Conservation (phyloP, 176 grass and related monocot genomes). For the Alopecurus myosuroides region DNA sequence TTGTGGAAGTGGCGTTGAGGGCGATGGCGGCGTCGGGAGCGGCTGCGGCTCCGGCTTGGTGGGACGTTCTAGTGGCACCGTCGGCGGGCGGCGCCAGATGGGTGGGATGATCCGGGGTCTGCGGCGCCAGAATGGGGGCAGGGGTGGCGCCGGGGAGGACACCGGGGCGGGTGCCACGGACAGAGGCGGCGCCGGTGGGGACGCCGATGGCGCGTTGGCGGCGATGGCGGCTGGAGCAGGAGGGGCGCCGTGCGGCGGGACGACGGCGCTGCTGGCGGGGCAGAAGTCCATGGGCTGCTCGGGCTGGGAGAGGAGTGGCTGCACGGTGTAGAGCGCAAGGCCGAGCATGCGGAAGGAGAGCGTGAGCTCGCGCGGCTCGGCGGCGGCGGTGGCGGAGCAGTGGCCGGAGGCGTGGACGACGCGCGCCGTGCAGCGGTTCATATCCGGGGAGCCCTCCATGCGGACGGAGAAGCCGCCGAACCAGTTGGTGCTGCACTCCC, state of each 20-base stretch:
- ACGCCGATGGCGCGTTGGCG: background rate
- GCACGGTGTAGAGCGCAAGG: constrained; percentile 60
- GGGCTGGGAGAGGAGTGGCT: constrained; percentile 64
- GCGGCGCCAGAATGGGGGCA: constrained; percentile 22
- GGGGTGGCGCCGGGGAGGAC: background rate
- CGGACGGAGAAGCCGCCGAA: constrained; percentile 63
- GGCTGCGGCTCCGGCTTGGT: background rate
- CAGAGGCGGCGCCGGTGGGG: background rate
- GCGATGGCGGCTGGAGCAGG: no score
- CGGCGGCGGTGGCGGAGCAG: constrained; percentile 32
- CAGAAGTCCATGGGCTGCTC: constrained; percentile 54
- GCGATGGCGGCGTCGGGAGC: background rate
- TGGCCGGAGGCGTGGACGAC: constrained; percentile 51
- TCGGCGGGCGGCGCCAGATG: constrained; percentile 33
- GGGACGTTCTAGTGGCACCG: background rate
- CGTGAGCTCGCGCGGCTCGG: constrained; percentile 43
- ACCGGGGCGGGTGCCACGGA: background rate
- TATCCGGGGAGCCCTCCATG: constrained; percentile 67
- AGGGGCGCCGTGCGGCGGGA: no score
- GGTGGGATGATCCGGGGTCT: constrained; percentile 13
- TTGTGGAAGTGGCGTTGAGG: background rate
- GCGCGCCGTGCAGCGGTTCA: constrained; percentile 74
- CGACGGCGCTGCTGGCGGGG: background rate
- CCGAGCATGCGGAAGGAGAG: constrained; percentile 68
- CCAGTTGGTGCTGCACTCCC: constrained; percentile 83